Evolutionary conservation across 2,329 filamentous ascomycete genomes (phyloP).

Genomic region (Teratosphaeria zuluensis): DNA sequence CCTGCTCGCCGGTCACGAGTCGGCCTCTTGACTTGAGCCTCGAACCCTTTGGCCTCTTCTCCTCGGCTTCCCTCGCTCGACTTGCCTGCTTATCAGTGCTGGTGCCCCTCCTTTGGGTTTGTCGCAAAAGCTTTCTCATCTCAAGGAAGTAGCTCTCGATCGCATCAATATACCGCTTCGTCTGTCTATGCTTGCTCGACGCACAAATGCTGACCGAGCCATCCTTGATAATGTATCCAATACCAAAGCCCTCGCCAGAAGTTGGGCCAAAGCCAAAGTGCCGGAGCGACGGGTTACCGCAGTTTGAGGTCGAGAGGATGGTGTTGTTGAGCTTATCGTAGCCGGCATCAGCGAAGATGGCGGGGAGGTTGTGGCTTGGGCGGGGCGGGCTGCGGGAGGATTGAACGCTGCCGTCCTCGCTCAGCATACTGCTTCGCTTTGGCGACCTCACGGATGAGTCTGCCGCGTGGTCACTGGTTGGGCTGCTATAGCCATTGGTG

Average conservation of each 20-base stretch:
- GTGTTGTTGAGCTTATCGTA: constrained; percentile 96
- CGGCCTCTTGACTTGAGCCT: constrained; percentile 63
- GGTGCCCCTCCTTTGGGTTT: constrained; percentile 50
- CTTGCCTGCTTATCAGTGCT: constrained; percentile 45
- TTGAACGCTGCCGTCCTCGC: constrained; percentile 38
- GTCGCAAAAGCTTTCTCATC: constrained; percentile 71
- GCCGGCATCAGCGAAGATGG: constrained; percentile 75
- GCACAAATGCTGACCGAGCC: constrained; percentile 85
- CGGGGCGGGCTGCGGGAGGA: constrained; percentile 41
- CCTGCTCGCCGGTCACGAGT: constrained; percentile 46
- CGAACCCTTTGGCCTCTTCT: constrained; percentile 31
- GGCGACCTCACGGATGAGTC: constrained; percentile 45
- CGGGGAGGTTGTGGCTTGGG: constrained; percentile 44
- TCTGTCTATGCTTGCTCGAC: constrained; percentile 88
- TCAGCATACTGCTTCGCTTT: constrained; percentile 41
- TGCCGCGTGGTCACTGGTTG: constrained; percentile 29
- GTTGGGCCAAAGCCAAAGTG: constrained; percentile 97
- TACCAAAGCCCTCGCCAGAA: constrained; percentile 87
- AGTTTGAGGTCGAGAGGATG: constrained; percentile 94
- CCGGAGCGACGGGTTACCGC: constrained; percentile 85
- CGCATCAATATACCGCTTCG: constrained; percentile 77
- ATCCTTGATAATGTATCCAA: constrained; percentile 98
- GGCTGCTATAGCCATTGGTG: constrained; percentile 50
- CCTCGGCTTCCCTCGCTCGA: constrained; percentile 51
- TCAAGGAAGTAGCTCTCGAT: constrained; percentile 86